Evolutionary conservation across 2,329 filamentous ascomycete species (phyloP).

Genomic region (Pseudogymnoascus sp.): DNA sequence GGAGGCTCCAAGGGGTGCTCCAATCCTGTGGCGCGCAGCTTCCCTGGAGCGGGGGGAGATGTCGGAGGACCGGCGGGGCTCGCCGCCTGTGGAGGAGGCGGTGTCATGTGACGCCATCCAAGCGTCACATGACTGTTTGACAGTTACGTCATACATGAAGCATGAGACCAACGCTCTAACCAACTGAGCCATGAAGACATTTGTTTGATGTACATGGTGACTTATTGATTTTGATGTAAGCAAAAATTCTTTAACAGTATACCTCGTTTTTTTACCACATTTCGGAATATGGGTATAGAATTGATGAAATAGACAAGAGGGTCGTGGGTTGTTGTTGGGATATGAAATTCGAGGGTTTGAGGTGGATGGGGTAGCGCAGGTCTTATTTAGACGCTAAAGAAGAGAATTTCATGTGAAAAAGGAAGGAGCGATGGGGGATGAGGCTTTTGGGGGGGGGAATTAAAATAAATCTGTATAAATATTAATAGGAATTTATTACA

Average conservation of each 20-base stretch:
- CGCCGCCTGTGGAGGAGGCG: too few relatives aligned
- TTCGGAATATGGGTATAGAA: background rate
- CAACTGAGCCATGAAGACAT: constrained; percentile 32
- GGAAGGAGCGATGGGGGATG: too few relatives aligned
- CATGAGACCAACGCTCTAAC: constrained; percentile 32
- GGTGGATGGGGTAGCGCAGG: background rate
- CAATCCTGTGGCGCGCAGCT: too few relatives aligned
- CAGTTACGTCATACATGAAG: constrained; percentile 4
- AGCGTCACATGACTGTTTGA: background rate
- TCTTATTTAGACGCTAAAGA: too few relatives aligned
- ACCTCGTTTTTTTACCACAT: background rate
- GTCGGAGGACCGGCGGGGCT: too few relatives aligned
- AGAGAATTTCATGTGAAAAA: too few relatives aligned
- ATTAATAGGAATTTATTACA: too few relatives aligned
- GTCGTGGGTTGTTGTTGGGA: background rate
- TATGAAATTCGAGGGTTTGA: background rate
- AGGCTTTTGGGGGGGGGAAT: too few relatives aligned
- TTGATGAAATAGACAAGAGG: background rate
- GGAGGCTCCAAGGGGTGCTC: too few relatives aligned
- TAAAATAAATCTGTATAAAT: too few relatives aligned
- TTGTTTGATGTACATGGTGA: background rate
- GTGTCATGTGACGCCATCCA: too few relatives aligned
- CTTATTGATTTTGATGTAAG: background rate
- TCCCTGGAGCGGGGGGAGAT: too few relatives aligned
- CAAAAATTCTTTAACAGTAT: background rate